Conservation (phyloP, 768 basidiomycete genomes). For the Fomitopsis pulvina region DNA sequence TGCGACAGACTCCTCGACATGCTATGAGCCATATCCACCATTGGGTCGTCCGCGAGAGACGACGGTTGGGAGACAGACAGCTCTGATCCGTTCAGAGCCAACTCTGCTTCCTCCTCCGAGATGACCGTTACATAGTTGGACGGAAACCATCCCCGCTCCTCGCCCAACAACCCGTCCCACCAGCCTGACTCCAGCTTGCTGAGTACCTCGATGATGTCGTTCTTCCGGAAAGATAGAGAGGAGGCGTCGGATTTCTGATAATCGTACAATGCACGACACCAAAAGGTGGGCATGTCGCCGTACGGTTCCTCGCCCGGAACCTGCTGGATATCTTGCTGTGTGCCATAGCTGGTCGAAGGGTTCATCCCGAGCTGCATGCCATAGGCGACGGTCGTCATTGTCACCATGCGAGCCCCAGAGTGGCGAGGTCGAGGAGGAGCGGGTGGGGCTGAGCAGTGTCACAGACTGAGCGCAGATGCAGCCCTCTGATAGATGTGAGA, state of each 20-base stretch:
- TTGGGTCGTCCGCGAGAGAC: constrained; percentile 23
- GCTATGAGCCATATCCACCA: constrained; percentile 44
- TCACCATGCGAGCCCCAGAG: constrained; percentile 8
- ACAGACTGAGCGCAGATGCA: background rate
- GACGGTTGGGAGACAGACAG: constrained; percentile 13
- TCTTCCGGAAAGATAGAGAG: constrained; percentile 79
- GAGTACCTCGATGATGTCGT: constrained; percentile 91
- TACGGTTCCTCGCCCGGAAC: constrained; percentile 43
- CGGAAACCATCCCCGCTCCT: constrained; percentile 95
- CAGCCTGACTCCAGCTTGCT: constrained; percentile 90
- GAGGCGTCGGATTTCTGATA: constrained; percentile 85
- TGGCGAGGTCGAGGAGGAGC: background rate
- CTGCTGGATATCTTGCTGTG: constrained; percentile 3
- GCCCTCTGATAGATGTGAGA: constrained; percentile 4
- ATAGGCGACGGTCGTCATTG: constrained; percentile 11
- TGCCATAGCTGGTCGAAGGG: constrained; percentile 7
- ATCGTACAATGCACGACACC: constrained; percentile 90
- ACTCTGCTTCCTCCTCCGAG: constrained; percentile 75
- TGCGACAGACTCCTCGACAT: constrained; percentile 36
- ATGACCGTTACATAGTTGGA: constrained; percentile 88
- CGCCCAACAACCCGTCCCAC: constrained; percentile 94
- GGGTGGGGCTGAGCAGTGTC: background rate
- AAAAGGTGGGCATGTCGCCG: constrained; percentile 50
- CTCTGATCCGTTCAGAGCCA: constrained; percentile 48
- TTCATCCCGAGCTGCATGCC: constrained; percentile 11